Percentiles rank a stretch among this genome's conserved stretches.
phyloP scores from a whole-genome alignment of 2,329 filamentous ascomycete species.

The Cercospora sp. region DNA sequence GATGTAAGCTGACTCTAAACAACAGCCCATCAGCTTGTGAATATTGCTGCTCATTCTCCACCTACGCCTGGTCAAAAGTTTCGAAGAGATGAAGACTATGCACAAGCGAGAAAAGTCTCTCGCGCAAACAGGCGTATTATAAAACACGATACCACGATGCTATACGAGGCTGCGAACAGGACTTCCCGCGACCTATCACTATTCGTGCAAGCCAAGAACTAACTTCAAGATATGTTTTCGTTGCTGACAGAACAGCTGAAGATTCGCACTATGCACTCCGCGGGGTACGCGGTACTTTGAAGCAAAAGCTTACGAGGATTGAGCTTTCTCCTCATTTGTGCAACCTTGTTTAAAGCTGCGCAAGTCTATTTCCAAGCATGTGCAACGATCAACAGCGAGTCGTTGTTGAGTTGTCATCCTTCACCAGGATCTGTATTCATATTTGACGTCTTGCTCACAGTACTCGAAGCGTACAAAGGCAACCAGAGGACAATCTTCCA shows the following conservation, averaged over 20 bases:
- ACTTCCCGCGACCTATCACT: not conserved
- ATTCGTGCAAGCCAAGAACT: not conserved
- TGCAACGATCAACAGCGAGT: not conserved
- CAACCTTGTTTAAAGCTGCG: not conserved
- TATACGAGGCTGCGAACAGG: not conserved
- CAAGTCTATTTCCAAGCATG: not conserved
- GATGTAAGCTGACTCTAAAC: no score
- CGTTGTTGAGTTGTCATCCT: not conserved
- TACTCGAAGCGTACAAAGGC: not conserved
- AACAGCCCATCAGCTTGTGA: not conserved
- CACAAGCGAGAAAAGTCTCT: no score
- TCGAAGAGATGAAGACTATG: no score
- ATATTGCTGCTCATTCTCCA: not conserved
- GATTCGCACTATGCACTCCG: not conserved
- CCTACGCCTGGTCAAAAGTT: no score
- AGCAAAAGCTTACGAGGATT: not conserved
- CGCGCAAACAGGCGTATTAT: no score
- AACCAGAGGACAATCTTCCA: not conserved
- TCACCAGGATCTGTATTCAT: not conserved
- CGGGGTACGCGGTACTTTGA: not conserved
- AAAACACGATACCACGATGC: not conserved
- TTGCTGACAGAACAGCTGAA: not conserved
- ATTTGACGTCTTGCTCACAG: not conserved
- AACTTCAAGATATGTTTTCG: not conserved
- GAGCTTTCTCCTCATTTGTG: not conserved